phyloP scores from a whole-genome alignment of 345 rosid species.

The Aquilaria sinensis region DNA sequence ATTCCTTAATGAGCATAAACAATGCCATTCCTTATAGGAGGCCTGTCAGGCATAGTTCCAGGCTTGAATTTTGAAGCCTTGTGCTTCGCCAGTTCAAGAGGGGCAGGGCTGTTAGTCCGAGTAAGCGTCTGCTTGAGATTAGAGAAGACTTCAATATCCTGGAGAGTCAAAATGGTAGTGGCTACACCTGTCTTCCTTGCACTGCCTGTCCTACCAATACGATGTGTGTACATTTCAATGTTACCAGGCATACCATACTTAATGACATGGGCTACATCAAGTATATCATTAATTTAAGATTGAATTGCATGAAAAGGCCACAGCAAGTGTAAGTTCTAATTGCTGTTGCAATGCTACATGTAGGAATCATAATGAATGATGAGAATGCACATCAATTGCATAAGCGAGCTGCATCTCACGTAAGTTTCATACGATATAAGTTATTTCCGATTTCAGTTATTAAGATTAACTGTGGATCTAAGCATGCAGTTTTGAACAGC shows the following conservation, averaged over 20 bases:
- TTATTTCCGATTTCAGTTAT: too few relatives aligned
- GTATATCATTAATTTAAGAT: slow-evolving; percentile 49
- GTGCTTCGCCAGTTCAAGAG: slow-evolving; percentile 88
- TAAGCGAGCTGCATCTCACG: too few relatives aligned
- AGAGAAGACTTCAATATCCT: slow-evolving; percentile 77
- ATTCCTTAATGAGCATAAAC: slow-evolving; percentile 62
- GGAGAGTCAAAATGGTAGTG: slow-evolving; percentile 79
- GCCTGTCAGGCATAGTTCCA: slow-evolving; percentile 83
- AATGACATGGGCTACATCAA: slow-evolving; percentile 91
- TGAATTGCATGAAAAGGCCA: too few relatives aligned
- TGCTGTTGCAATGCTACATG: too few relatives aligned
- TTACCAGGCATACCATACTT: slow-evolving; percentile 89
- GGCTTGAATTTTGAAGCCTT: slow-evolving; percentile 96
- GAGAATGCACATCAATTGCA: too few relatives aligned
- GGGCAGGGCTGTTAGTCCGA: slow-evolving; percentile 85
- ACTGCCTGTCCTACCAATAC: slow-evolving; percentile 93
- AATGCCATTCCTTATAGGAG: slow-evolving; percentile 86
- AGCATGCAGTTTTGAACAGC: too few relatives aligned
- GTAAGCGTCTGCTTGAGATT: slow-evolving; percentile 98
- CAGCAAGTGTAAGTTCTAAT: too few relatives aligned
- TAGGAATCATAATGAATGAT: too few relatives aligned
- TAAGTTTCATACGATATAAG: too few relatives aligned
- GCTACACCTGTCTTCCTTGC: slow-evolving; percentile 96
- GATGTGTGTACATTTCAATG: slow-evolving; percentile 89
- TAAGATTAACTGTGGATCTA: too few relatives aligned